Conservation (phyloP, 163 green algal species). For the Scenedesmus sp. region DNA sequence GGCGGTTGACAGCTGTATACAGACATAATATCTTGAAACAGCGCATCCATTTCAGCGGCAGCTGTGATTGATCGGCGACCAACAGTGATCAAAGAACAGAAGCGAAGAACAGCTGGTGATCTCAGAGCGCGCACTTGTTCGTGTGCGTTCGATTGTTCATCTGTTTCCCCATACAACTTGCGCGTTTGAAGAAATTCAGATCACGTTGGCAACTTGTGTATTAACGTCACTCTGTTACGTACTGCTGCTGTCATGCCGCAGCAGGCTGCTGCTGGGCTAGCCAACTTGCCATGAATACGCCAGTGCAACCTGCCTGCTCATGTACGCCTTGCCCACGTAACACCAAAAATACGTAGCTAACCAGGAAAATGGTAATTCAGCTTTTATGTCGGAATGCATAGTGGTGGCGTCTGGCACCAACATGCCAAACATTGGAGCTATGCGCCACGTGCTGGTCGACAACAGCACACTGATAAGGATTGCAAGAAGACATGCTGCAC, state of each 20-base stretch:
- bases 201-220: too few species aligned
- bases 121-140: background rate
- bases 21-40: background rate
- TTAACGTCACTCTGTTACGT: background rate
- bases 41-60: background rate
- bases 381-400: too few species aligned
- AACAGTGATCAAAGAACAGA: background rate
- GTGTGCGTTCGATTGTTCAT: background rate
- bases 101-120: conserved; percentile 1
- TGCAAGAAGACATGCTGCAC: too few species aligned
- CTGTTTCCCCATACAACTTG: too few species aligned
- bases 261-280: background rate
- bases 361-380: too few species aligned
- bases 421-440: background rate
- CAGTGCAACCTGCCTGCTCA: too few species aligned
- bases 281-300: too few species aligned
- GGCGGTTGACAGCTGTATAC: background rate
- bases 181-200: too few species aligned
- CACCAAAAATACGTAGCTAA: too few species aligned
- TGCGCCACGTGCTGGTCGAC: background rate
- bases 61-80: background rate
- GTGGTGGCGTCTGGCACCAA: background rate
- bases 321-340: too few species aligned
- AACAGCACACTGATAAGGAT: too few species aligned
- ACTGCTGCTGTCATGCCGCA: background rate